Conservation (phyloP, 116 monocot genomes). For the Iris pallida region DNA sequence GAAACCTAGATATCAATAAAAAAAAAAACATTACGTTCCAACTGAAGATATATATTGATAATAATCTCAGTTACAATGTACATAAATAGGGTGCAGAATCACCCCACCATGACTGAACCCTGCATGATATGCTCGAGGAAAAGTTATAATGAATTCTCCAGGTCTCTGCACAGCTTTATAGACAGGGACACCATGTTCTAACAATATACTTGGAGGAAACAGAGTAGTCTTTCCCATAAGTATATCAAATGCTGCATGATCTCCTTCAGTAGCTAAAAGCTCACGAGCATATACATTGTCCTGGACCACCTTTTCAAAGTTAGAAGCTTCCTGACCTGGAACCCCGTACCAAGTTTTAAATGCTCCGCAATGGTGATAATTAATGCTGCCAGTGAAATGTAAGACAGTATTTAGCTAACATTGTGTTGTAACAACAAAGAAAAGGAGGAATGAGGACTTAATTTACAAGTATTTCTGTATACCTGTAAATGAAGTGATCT, state of each 20-base stretch:
- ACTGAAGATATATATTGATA: not conserved
- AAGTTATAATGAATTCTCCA: conserved; percentile 77
- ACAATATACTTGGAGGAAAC: conserved; percentile 79
- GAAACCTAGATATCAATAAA: conserved; percentile 41
- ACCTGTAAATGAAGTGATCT: conserved; percentile 96
- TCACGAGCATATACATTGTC: conserved; percentile 58
- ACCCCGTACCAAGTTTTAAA: conserved; percentile 88
- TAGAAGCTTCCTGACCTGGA: conserved; percentile 63
- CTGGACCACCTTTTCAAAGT: conserved; percentile 57
- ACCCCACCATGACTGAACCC: conserved; percentile 86
- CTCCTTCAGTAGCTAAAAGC: conserved; percentile 36
- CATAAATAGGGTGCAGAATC: not conserved
- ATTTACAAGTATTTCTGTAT: not conserved
- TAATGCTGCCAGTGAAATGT: conserved; percentile 43
- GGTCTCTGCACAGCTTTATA: conserved; percentile 80
- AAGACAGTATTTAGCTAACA: not conserved
- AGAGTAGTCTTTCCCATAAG: conserved; percentile 88
- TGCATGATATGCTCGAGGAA: conserved; percentile 88
- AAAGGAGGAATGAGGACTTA: not conserved
- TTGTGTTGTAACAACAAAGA: not conserved
- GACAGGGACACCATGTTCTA: conserved; percentile 68
- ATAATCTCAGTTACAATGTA: too few species aligned
- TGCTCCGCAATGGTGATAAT: conserved; percentile 95
- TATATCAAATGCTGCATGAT: conserved; percentile 68
- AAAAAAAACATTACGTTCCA: not conserved